Evolutionary conservation across 805 yeast genomes (phyloP).

Genomic region (Candida ficus): DNA sequence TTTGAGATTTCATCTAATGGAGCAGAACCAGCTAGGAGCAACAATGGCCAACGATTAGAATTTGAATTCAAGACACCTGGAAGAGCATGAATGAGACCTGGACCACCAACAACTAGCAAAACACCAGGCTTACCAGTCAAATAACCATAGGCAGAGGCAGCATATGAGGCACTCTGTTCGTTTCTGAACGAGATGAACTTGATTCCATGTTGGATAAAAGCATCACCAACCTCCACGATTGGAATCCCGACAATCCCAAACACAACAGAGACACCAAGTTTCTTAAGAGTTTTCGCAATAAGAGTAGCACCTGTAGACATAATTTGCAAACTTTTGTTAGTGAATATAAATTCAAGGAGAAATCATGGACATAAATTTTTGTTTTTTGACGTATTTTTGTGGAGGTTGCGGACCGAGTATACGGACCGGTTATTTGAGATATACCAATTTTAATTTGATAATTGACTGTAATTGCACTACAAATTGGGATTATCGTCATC

Average conservation of each 20-base stretch:
- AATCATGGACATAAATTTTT: neutral
- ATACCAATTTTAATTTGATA: too few species aligned
- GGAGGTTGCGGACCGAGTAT: neutral
- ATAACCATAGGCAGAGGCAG: conserved; percentile 68
- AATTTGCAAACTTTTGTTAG: neutral
- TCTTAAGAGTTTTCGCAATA: conserved; percentile 43
- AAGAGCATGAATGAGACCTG: conserved; percentile 63
- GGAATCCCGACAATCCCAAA: conserved; percentile 78
- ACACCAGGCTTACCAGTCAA: conserved; percentile 63
- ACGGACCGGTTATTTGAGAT: too few species aligned
- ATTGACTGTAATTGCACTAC: too few species aligned
- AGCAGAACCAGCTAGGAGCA: conserved; percentile 61
- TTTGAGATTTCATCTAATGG: conserved; percentile 42
- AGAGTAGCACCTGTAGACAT: conserved; percentile 35
- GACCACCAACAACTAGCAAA: conserved; percentile 68
- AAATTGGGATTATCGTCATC: too few species aligned
- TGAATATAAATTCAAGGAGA: too few species aligned
- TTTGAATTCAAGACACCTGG: conserved; percentile 63
- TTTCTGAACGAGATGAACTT: conserved; percentile 58
- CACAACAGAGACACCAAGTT: conserved; percentile 48
- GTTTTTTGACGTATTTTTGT: neutral
- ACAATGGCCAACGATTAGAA: conserved; percentile 58
- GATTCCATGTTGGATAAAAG: conserved; percentile 48
- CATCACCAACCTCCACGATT: conserved; percentile 64
- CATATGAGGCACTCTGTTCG: conserved; percentile 72